These are phyloP conservation scores for Pontederia paniculata DNA, from an alignment of 176 grass and related monocot genomes.

Conservation along the genomic window DNA sequence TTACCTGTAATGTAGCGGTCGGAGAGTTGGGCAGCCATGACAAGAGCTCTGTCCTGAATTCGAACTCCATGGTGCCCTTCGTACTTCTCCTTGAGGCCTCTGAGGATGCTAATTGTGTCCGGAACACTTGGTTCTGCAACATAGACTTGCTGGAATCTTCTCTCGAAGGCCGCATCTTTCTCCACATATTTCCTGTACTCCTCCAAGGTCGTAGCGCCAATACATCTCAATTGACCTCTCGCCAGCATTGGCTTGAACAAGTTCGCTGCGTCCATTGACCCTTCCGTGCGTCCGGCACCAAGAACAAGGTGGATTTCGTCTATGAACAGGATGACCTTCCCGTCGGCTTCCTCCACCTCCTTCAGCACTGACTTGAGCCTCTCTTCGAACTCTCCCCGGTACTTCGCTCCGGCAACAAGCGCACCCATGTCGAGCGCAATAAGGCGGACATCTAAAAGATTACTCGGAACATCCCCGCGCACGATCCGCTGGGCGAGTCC, in stretches of 20 bases:
- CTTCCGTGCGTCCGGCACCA: constrained; percentile 57
- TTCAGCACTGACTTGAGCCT: constrained; percentile 55
- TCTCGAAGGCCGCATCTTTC: constrained; percentile 71
- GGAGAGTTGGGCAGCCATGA: constrained; percentile 64
- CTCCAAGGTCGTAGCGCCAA: constrained; percentile 71
- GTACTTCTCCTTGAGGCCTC: constrained; percentile 76
- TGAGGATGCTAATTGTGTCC: constrained; percentile 58
- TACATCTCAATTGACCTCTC: constrained; percentile 63
- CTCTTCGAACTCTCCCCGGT: constrained; percentile 47
- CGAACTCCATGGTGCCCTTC: constrained; percentile 71
- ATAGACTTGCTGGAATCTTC: constrained; percentile 73
- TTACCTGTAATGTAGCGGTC: constrained; percentile 67
- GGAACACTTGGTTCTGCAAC: constrained; percentile 64
- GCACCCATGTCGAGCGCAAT: constrained; percentile 47
- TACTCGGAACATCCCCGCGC: constrained; percentile 35
- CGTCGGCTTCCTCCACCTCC: constrained; percentile 52
- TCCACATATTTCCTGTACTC: constrained; percentile 83
- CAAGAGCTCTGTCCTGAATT: constrained; percentile 57
- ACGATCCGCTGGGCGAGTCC: constrained; percentile 57
- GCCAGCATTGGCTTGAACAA: constrained; percentile 89
- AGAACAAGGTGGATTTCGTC: constrained; percentile 66
- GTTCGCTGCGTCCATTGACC: constrained; percentile 79
- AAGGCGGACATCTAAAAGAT: constrained; percentile 47
- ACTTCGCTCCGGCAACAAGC: constrained; percentile 42
- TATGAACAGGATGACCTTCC: constrained; percentile 69